phyloP scores from a whole-genome alignment of 2,329 filamentous ascomycete species.

The Fusarium foetens region DNA sequence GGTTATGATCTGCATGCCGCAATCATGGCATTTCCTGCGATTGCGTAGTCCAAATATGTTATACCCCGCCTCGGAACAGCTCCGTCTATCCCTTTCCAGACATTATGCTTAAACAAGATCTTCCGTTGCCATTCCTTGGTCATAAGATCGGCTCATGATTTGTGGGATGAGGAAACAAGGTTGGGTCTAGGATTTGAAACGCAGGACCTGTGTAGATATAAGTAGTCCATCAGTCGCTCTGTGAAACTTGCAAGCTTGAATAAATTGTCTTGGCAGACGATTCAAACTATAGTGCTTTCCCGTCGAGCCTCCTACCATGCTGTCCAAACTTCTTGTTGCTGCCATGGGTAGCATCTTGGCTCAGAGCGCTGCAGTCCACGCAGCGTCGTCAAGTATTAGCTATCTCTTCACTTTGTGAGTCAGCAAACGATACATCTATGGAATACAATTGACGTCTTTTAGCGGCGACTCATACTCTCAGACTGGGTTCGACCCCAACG shows the following conservation, averaged over 20 bases:
- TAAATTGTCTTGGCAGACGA: background rate
- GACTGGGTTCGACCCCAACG: conserved; percentile 63
- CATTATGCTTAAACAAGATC: background rate
- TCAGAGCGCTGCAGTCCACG: background rate
- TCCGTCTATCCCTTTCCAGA: conserved; percentile 9
- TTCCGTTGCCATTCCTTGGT: background rate
- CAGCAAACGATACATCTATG: fast-evolving
- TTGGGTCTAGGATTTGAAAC: background rate
- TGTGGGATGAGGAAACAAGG: background rate
- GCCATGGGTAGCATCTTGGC: background rate
- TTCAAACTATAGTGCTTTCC: too few species aligned
- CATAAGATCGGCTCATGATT: background rate
- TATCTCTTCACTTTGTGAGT: conserved; percentile 40
- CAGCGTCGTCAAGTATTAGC: too few species aligned
- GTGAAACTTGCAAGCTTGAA: background rate
- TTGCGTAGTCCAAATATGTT: background rate
- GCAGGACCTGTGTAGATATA: background rate
- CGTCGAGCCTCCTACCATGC: background rate
- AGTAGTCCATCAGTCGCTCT: fast-evolving
- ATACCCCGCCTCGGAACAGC: conserved; percentile 13
- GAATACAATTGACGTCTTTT: background rate
- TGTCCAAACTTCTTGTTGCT: background rate
- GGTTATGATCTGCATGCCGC: background rate
- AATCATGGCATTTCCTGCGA: background rate
- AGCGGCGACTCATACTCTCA: conserved; percentile 50